These are phyloP conservation scores for Trichoderma gamsii DNA, from an alignment of 495 filamentous ascomycete species.

Conservation along the genomic window DNA sequence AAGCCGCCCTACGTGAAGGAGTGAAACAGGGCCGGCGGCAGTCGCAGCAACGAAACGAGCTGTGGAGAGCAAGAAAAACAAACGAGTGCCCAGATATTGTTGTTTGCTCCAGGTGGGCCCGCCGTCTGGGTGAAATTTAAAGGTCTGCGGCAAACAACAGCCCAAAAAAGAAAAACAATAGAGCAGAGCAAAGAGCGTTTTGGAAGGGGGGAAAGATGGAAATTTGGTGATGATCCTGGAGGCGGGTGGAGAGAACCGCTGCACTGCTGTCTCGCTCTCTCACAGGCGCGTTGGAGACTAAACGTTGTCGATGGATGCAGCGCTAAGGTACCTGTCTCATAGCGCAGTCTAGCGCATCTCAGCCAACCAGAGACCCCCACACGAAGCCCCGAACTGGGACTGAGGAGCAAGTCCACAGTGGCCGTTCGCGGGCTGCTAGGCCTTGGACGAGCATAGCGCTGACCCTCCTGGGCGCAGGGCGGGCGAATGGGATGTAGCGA, in stretches of 20 bases:
- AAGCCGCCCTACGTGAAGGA: not conserved
- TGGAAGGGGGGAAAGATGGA: not conserved
- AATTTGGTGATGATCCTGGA: not conserved
- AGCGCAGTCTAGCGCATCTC: slow-evolving; percentile 7
- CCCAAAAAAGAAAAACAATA: no score
- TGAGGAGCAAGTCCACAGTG: not conserved
- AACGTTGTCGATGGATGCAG: slow-evolving; percentile 10
- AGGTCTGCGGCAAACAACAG: not conserved
- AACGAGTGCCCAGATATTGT: not conserved
- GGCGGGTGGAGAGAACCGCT: not conserved
- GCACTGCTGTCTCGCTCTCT: not conserved
- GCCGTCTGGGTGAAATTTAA: slow-evolving; percentile 1
- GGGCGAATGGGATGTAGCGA: not conserved
- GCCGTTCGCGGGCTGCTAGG: slow-evolving; percentile 10
- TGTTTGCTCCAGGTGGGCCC: slow-evolving; percentile 10
- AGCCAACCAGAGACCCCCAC: slow-evolving; percentile 4
- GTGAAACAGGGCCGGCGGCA: not conserved
- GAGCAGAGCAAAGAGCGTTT: not conserved
- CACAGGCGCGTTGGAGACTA: not conserved
- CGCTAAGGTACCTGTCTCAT: slow-evolving; percentile 3
- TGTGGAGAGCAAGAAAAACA: not conserved
- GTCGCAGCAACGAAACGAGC: not conserved
- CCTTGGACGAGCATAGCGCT: slow-evolving; percentile 2
- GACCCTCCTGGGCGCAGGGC: not conserved
- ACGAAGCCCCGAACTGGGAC: slow-evolving; percentile 2